A percentile compares a stretch with the other conserved stretches of the same genome.
phyloP scores from a whole-genome alignment of 352 stramenopile genomes.

The Phytophthora podocarpi region DNA sequence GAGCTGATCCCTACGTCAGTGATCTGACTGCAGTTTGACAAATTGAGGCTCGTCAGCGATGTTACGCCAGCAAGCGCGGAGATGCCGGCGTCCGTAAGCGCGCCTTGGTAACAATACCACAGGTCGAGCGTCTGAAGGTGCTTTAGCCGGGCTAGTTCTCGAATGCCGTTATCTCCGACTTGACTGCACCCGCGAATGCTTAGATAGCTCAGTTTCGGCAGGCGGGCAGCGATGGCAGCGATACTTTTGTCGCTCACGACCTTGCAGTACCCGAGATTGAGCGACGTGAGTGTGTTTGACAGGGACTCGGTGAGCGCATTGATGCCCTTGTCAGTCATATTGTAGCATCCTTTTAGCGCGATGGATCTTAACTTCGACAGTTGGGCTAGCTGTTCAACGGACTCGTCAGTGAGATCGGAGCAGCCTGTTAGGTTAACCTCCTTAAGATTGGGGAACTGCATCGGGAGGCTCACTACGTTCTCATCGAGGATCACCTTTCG shows the following conservation, averaged over 20 bases:
- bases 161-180: slow-evolving; percentile 61
- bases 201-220: slow-evolving; percentile 53
- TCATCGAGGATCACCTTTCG: slow-evolving; percentile 51
- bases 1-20: slow-evolving; percentile 61
- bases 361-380: slow-evolving; percentile 47
- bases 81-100: slow-evolving; percentile 71
- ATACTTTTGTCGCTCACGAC: slow-evolving; percentile 70
- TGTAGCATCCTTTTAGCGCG: slow-evolving; percentile 74
- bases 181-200: slow-evolving; percentile 68
- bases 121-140: slow-evolving; percentile 67
- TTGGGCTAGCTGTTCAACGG: slow-evolving; percentile 43
- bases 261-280: slow-evolving; percentile 83
- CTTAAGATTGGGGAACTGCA: slow-evolving; percentile 54
- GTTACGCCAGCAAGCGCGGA: slow-evolving; percentile 46
- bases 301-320: slow-evolving; percentile 32
- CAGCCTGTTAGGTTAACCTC: slow-evolving; percentile 72
- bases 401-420: slow-evolving; percentile 54
- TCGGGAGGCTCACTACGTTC: slow-evolving; percentile 44
- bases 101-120: slow-evolving; percentile 84
- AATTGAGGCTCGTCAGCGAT: slow-evolving; percentile 71
- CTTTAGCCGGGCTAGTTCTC: slow-evolving; percentile 40
- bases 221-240: slow-evolving; percentile 39
- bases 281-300: slow-evolving; percentile 43
- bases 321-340: slow-evolving; percentile 57
- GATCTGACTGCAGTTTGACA: slow-evolving; percentile 83